Evolutionary conservation across 306 rosid genomes (phyloP), one percentile per base, ranked within the genome.

Genomic region (Cyamopsis tetragonoloba): DNA sequence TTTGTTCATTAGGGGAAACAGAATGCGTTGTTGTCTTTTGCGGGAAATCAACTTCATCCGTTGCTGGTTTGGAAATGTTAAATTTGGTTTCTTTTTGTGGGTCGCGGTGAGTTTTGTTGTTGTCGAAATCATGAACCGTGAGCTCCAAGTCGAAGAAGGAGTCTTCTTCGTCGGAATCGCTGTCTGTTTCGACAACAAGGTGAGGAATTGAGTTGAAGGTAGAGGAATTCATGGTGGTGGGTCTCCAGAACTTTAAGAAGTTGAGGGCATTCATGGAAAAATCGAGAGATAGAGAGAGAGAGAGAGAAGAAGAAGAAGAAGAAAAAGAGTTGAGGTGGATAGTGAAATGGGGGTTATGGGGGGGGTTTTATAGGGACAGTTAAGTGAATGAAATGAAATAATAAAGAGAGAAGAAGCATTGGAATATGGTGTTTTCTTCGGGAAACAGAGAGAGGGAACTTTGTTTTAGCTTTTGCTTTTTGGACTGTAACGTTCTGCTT

Each of bases 131-230:
- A 7, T 51, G 71, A 11, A 62, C 56, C 7, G 76, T 44, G 44
- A 92, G 78, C 74, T 92, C 92, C 77, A 92, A 82, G 55, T 92
- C 98, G 65, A 92, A 87, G 91, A 89, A 87, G 0, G 98, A 92
- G 72, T 92, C 98, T 5, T 91, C 96, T 26, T 83, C 87, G 24
- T 82, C 90, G 27, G 77, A 62, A 1, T 66, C 84, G 2, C 22
- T 61, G 62, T 83, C 80, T 20, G 83, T 80, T 70, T 77, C 80
- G 0, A 79, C 56, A 1, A 81, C 62, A 17, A 84, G 77, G 18
- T 73, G 74, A 20, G 93, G 79, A 8, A 59, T 31, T 20, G 74
- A 38, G n/a, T 50, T 42, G 23, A 70, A 66, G 46, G 74, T 38
- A n/a, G 66, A 7, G 34, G 39, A n/a, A n/a, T n/a, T 14, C 1